A percentile compares a stretch with the other conserved stretches of the same genome.
Evolutionary conservation across 805 yeast species (phyloP).

Genomic region (Torulaspora quercuum): DNA sequence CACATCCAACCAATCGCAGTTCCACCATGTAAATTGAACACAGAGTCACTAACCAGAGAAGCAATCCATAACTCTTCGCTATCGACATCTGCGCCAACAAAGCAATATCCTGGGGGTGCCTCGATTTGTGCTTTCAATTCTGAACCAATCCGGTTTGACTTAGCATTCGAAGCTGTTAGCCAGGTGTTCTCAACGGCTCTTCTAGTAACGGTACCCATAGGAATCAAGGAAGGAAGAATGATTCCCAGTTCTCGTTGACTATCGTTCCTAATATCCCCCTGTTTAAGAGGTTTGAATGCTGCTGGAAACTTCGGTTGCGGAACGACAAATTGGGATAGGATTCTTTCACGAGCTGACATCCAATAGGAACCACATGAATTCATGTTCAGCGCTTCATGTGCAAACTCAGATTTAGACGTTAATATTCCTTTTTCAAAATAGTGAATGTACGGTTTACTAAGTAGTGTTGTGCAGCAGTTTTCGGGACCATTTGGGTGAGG

Average conservation of each 20-base stretch:
- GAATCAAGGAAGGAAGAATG: conserved; percentile 75
- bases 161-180: conserved; percentile 96
- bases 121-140: conserved; percentile 82
- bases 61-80: conserved; percentile 99
- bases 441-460: conserved; percentile 70
- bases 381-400: conserved; percentile 72
- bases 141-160: conserved; percentile 79
- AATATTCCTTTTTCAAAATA: conserved; percentile 71
- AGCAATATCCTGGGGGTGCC: conserved; percentile 85
- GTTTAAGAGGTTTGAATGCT: conserved; percentile 23
- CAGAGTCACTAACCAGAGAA: conserved; percentile 87
- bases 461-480: conserved; percentile 66
- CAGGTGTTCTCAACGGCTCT: conserved; percentile 97
- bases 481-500: conserved; percentile 86
- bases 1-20: conserved; percentile 99
- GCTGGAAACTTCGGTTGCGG: conserved; percentile 40
- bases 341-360: conserved; percentile 86
- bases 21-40: conserved; percentile 86
- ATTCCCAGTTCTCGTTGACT: conserved; percentile 49
- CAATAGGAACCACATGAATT: conserved; percentile 85
- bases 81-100: conserved; percentile 99
- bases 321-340: conserved; percentile 81
- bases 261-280: conserved; percentile 6
- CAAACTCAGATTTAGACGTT: conserved; percentile 66
- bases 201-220: conserved; percentile 97